These are phyloP conservation scores for Acer saccharum DNA, from an alignment of 345 rosid species.

Conservation along the genomic window DNA sequence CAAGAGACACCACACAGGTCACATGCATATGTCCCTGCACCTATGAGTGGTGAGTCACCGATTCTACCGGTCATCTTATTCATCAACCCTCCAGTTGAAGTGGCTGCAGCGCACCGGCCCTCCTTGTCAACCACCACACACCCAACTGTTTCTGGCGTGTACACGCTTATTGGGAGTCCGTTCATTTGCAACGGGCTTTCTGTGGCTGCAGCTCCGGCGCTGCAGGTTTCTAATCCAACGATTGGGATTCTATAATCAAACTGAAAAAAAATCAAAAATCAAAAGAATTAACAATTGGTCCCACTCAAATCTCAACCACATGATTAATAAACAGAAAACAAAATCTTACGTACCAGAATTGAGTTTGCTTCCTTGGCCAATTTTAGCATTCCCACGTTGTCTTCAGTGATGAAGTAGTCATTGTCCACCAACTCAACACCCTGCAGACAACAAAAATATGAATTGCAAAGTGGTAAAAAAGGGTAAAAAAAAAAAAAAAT, in stretches of 20 bases:
- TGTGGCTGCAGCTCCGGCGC: slow-evolving; percentile 56
- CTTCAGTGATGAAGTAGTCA: slow-evolving; percentile 80
- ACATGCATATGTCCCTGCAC: slow-evolving; percentile 89
- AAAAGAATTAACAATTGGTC: background rate
- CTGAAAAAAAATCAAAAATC: slow-evolving; percentile 26
- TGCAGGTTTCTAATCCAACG: slow-evolving; percentile 47
- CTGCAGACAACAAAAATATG: slow-evolving; percentile 18
- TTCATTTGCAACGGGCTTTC: slow-evolving; percentile 72
- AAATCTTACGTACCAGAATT: slow-evolving; percentile 58
- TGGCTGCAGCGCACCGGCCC: slow-evolving; percentile 89
- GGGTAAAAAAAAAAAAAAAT: background rate
- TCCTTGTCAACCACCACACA: slow-evolving; percentile 86
- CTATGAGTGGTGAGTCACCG: slow-evolving; percentile 97
- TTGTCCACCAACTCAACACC: slow-evolving; percentile 85
- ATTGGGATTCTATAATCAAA: slow-evolving; percentile 83
- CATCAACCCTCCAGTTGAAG: slow-evolving; percentile 95
- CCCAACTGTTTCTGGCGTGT: slow-evolving; percentile 94
- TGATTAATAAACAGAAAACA: background rate
- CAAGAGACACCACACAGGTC: slow-evolving; percentile 82
- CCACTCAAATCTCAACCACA: background rate
- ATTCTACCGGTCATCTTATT: slow-evolving; percentile 88
- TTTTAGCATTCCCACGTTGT: slow-evolving; percentile 85
- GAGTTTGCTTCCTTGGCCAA: slow-evolving; percentile 90
- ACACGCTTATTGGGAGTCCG: slow-evolving; percentile 87
- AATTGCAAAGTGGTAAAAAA: background rate